These are phyloP conservation scores for Sclerotiophoma versabilis DNA, from an alignment of 2,329 filamentous ascomycete species.

Conservation along the genomic window DNA sequence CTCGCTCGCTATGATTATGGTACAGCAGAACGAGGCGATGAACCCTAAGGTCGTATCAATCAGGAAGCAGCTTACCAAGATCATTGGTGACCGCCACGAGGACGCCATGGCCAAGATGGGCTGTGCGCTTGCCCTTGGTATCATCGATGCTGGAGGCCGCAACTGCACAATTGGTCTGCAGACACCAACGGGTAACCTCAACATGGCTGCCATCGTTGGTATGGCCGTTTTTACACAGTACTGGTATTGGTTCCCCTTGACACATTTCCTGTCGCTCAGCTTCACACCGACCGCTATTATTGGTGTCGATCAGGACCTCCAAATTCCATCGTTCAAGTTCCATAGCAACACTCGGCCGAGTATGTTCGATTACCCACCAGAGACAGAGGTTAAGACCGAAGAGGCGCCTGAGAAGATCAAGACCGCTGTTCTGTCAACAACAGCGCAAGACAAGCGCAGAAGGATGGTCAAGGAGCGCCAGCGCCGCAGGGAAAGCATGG, in stretches of 20 bases:
- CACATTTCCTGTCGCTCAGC: conserved; percentile 93
- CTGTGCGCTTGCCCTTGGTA: conserved; percentile 89
- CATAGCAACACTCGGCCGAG: conserved; percentile 93
- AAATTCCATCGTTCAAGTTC: conserved; percentile 94
- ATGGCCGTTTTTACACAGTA: conserved; percentile 99
- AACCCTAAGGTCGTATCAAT: conserved; percentile 94
- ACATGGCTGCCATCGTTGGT: conserved; percentile 97
- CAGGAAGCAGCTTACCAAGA: conserved; percentile 92
- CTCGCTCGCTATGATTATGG: conserved; percentile 94
- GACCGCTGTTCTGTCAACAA: conserved; percentile 94
- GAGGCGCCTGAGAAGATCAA: conserved; percentile 93
- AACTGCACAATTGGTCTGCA: conserved; percentile 99
- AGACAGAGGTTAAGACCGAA: conserved; percentile 93
- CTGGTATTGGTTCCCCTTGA: conserved; percentile 99
- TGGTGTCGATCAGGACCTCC: conserved; percentile 89
- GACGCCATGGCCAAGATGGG: conserved; percentile 99
- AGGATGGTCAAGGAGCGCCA: conserved; percentile 94
- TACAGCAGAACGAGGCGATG: conserved; percentile 99
- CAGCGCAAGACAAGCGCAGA: conserved; percentile 93
- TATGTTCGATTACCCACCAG: conserved; percentile 96
- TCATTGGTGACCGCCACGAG: conserved; percentile 92
- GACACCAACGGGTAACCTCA: conserved; percentile 96
- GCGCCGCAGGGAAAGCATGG: conserved; percentile 91
- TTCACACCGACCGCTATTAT: conserved; percentile 98
- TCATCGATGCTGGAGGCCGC: conserved; percentile 95